Conservation (phyloP, 2,329 filamentous ascomycete species). For the Aspergillus persii region DNA sequence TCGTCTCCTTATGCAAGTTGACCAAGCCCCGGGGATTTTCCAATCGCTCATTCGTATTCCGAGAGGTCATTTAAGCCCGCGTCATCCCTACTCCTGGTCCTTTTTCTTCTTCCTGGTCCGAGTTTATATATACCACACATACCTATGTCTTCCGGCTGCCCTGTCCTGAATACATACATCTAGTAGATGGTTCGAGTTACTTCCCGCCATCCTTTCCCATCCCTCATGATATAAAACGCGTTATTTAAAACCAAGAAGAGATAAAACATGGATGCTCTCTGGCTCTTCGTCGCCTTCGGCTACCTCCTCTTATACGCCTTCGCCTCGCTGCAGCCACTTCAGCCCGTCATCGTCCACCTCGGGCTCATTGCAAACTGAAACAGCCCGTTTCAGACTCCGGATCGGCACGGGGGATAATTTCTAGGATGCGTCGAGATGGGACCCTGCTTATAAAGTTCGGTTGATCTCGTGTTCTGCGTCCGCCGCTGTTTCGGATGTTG, state of each 20-base stretch:
- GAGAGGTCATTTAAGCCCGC: not conserved
- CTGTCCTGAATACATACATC: not conserved
- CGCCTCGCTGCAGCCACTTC: constrained; percentile 21
- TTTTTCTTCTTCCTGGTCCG: not conserved
- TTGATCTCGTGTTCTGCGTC: too few relatives aligned
- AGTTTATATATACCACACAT: not conserved
- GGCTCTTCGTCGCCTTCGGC: constrained; percentile 35
- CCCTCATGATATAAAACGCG: not conserved
- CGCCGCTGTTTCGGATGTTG: too few relatives aligned
- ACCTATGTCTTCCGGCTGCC: not conserved
- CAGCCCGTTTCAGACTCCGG: not conserved
- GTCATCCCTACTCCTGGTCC: not conserved
- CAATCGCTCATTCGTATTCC: not conserved
- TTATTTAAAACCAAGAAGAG: not conserved
- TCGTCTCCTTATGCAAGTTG: not conserved
- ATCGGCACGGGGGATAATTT: not conserved
- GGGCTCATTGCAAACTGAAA: constrained; percentile 22
- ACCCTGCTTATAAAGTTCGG: too few relatives aligned
- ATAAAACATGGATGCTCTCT: constrained; percentile 27
- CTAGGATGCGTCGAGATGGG: too few relatives aligned
- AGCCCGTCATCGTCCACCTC: constrained; percentile 5
- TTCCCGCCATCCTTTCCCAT: not conserved
- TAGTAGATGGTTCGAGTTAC: not conserved
- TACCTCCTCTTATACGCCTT: constrained; percentile 37
- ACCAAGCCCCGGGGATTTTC: not conserved